Evolutionary conservation across 306 rosid genomes (phyloP).

Genomic region (Vicia villosa): DNA sequence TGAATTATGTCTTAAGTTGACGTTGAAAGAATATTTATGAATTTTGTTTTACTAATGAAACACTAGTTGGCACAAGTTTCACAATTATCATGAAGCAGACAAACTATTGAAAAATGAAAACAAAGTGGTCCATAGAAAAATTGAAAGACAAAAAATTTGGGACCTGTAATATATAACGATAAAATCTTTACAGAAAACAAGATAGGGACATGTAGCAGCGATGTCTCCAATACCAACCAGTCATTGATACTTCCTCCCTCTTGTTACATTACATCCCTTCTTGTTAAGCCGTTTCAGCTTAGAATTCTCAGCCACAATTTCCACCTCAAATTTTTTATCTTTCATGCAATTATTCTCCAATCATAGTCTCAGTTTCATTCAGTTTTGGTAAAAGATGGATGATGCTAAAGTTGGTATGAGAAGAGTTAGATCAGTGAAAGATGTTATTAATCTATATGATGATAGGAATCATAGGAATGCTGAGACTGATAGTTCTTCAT

Average conservation of each 20-base stretch:
- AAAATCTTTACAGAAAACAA: slow-evolving; percentile 36
- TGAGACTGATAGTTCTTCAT: slow-evolving; percentile 39
- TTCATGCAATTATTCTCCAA: slow-evolving; percentile 30
- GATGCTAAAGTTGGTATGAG: slow-evolving; percentile 45
- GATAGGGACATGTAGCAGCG: slow-evolving; percentile 46
- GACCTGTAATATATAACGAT: slow-evolving; percentile 18
- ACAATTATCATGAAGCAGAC: slow-evolving; percentile 15
- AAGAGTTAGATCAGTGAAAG: slow-evolving; percentile 63
- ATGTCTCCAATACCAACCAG: slow-evolving; percentile 57
- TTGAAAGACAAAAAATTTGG: slow-evolving; percentile 17
- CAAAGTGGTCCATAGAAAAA: slow-evolving; percentile 39
- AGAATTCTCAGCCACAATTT: slow-evolving; percentile 34
- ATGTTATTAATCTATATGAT: slow-evolving; percentile 52
- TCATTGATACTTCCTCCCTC: slow-evolving; percentile 46
- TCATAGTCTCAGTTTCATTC: neutral
- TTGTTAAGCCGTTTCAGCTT: slow-evolving; percentile 32
- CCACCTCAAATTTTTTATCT: slow-evolving; percentile 22
- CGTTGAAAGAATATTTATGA: neutral
- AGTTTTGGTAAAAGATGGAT: slow-evolving; percentile 50
- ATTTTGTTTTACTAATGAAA: neutral
- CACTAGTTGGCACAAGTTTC: slow-evolving; percentile 3
- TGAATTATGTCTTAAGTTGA: neutral
- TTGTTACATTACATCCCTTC: slow-evolving; percentile 35
- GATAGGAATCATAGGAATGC: slow-evolving; percentile 54
- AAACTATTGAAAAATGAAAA: slow-evolving; percentile 20